Evolutionary conservation across 1,284 basidiomycete species (phyloP).

Genomic region (Moesziomyces antarcticus): DNA sequence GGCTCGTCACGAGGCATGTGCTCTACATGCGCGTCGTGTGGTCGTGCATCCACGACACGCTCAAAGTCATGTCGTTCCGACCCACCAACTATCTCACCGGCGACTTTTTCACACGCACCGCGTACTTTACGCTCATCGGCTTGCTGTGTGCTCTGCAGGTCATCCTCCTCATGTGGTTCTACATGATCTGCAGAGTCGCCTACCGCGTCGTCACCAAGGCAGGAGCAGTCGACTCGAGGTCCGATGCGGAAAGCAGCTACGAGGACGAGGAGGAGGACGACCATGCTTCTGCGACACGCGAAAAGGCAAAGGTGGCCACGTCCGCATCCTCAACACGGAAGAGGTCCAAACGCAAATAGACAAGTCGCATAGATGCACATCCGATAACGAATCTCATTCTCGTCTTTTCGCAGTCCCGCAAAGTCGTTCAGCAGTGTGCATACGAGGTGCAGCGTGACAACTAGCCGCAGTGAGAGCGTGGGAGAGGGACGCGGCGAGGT

Average conservation of each 20-base stretch:
- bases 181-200: constrained; percentile 83
- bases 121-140: constrained; percentile 31
- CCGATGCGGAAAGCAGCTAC: constrained; percentile 53
- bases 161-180: constrained; percentile 85
- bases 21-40: constrained; percentile 55
- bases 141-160: constrained; percentile 70
- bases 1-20: constrained; percentile 62
- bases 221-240: constrained; percentile 78
- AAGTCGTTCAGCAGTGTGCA: too few relatives aligned
- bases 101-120: constrained; percentile 22
- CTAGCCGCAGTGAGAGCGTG: too few relatives aligned
- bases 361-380: too few relatives aligned
- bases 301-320: constrained; percentile 4
- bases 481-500: too few relatives aligned
- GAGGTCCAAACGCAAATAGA: constrained; percentile 24
- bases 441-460: too few relatives aligned
- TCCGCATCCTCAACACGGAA: constrained; percentile 8
- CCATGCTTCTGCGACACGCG: constrained; percentile 9
- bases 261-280: constrained; percentile 18
- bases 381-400: too few relatives aligned
- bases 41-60: constrained; percentile 48
- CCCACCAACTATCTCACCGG: constrained; percentile 14
- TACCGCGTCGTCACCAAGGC: constrained; percentile 80
- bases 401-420: too few relatives aligned
- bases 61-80: constrained; percentile 25